A percentile compares a stretch with the other conserved stretches of the same genome.
Conservation (phyloP, 352 stramenopile genomes). For the Pythium angustatum region DNA sequence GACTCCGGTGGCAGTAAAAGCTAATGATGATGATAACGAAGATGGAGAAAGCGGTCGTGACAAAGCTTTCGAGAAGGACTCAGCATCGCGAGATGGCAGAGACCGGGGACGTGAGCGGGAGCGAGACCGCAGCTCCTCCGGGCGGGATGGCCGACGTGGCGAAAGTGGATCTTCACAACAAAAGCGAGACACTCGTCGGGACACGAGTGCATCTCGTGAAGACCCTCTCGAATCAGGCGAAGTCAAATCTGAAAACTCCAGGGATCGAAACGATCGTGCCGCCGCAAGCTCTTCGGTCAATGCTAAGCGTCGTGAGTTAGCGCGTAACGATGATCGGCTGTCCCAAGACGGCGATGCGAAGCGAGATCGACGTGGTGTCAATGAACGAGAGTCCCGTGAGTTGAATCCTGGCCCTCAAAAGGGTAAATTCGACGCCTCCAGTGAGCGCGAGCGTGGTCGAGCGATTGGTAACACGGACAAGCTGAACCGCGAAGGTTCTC, state of each 20-base stretch:
- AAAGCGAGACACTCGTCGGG: conserved; percentile 16
- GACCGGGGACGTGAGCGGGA: conserved; percentile 1
- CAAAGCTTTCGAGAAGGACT: conserved; percentile 4
- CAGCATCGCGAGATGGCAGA: conserved; percentile 1
- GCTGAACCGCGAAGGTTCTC: conserved; percentile 13
- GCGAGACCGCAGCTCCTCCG: conserved; percentile 9
- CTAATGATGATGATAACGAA: conserved; percentile 30
- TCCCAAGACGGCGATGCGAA: conserved; percentile 15
- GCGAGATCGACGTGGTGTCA: conserved; percentile 23
- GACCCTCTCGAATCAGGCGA: conserved; percentile 29
- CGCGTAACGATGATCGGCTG: conserved; percentile 13
- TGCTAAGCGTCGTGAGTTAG: conserved; percentile 27
- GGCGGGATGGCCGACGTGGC: conserved; percentile 17
- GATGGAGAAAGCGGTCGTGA: conserved; percentile 28
- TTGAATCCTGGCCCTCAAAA: conserved; percentile 7
- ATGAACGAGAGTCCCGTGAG: conserved; percentile 21
- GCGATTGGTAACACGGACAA: conserved; percentile 16
- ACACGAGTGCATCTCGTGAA: conserved; percentile 18
- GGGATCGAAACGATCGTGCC: conserved; percentile 15
- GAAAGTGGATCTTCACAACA: conserved; percentile 21
- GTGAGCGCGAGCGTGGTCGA: conserved; percentile 24
- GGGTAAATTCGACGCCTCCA: conserved; percentile 4
- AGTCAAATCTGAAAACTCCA: conserved; percentile 21
- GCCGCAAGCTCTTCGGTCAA: neutral
- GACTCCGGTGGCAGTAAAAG: conserved; percentile 19